Evolutionary conservation across 805 yeast species (phyloP), one percentile per base, ranked within the genome.

Genomic region (Metschnikowia dekortorum): DNA sequence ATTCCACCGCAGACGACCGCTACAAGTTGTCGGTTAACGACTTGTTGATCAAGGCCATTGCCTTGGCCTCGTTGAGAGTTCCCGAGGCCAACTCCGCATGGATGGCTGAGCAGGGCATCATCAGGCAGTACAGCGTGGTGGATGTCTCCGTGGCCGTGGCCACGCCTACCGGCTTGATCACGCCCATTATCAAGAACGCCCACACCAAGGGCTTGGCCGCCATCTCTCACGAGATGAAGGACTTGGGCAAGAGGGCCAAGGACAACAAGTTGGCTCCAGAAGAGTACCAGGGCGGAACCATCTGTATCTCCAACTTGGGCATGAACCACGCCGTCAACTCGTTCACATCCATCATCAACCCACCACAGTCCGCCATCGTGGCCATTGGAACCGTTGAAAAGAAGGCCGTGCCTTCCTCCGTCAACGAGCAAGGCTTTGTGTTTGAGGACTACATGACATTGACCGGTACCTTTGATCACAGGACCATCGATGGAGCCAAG

Each of bases 271-370:
- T 94, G 69, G 67, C 74, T 58, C 99, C 99, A 56, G 96, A 89
- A 71, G 99, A 94, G 77, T 94, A 87, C 85, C 96, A 89, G 81
- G 99, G 99, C 64, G 99, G 99, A 67, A 91, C 99, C 61, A 89
- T 94, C 71, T 90, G 97, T 70, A 92, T 94, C 66, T 94, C 98
- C 59, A 94, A 94, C 85, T 79, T 94, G 80, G 99, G 99, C 68
- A 94, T 94, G 99, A 94, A 94, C 83, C 82, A 76, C 51, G 98
- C 99, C 49, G 97, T 92, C 43, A 79, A 83, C 57, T 65, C 86
- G 68, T 94, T 94, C 83, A 92, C 99, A 31, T 92, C 99, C 35
- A 94, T 94, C 73, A 85, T 94, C 71, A 94, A 94, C 82, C 98
- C 97, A 55, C 99, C 99, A 48, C 99, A 92, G 75, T 80, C 91